Evolutionary conservation across 805 yeast species (phyloP), one percentile per base, ranked within the genome.

Genomic region (Ogataea zsoltii): DNA sequence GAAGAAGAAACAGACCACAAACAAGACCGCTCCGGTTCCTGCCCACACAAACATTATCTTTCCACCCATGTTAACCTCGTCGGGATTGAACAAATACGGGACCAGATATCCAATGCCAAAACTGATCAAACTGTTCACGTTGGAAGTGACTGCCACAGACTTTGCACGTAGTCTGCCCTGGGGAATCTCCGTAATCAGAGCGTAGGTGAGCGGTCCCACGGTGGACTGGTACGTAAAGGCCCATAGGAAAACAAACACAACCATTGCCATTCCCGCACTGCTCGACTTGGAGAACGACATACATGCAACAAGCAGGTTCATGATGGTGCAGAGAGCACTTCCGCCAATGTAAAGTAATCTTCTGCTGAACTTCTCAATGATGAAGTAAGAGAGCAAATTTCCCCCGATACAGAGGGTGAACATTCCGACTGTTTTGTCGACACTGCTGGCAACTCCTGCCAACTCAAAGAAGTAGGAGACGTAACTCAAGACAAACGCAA

Each of bases 291-390:
- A 28, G 21, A 42, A 33, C 2, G 62, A 63, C 5, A 58, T 17
- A 16, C 33, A 28, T 3, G 65, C 69, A 25, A 58, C 59, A 5
- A 54, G 37, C 14, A 62, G 40, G 45, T 59, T 55, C 30, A 58
- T 38, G 18, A 61, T 18, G 3, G 56, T 53, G 16, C 62, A 38
- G 7, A 56, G 35, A 7, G 57, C 18, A 33, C 64, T 51, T 30
- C 67, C 66, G 23, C 55, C 60, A 26, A 55, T 51, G 40, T 62
- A 50, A 13, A 56, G 70, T 68, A 39, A 25, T 25, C 57, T 30
- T 29, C 80, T 58, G 26, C 80, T 79, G 19, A 64, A 42, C 38
- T 56, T 65, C 39, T 61, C 66, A 2, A 74, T 57, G 17, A 67
- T 46, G 49, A 71, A 64, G 79, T 79, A 75, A 0, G 79, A 43